These are phyloP conservation scores for Stylosanthes scabra DNA, from an alignment of 331 rosid species.

Conservation along the genomic window DNA sequence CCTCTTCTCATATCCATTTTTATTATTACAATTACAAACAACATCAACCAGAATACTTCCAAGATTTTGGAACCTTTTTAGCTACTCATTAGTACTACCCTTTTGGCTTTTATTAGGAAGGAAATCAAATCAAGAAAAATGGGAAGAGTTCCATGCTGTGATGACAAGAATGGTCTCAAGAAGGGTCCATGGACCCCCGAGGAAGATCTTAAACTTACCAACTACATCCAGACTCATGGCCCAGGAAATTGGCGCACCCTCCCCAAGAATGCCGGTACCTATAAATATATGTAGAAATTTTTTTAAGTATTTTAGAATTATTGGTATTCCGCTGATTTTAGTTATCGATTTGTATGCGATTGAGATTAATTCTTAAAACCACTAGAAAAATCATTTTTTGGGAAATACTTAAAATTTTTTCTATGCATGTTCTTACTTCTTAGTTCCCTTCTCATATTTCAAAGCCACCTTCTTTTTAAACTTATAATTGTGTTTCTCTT, in stretches of 20 bases:
- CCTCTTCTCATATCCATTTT: conserved; percentile 11
- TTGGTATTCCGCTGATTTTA: no score
- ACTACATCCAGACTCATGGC: conserved; percentile 63
- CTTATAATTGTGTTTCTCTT: no score
- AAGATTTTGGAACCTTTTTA: conserved; percentile 4
- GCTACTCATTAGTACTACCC: background rate
- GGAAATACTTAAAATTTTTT: no score
- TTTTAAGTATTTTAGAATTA: no score
- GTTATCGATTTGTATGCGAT: no score
- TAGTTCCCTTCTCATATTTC: no score
- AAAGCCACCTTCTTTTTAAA: no score
- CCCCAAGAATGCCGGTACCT: conserved; percentile 75
- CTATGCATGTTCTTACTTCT: no score
- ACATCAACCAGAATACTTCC: conserved; percentile 19
- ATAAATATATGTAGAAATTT: background rate
- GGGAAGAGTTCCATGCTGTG: conserved; percentile 95
- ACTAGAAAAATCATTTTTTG: no score
- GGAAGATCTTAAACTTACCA: conserved; percentile 68
- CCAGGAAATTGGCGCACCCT: conserved; percentile 79
- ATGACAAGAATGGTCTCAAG: conserved; percentile 73
- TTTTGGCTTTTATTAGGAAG: conserved; percentile 12
- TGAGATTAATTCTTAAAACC: no score
- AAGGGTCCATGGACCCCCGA: conserved; percentile 94
- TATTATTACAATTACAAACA: background rate
- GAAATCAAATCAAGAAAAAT: conserved; percentile 28